A percentile compares a stretch with the other conserved stretches of the same genome.
phyloP scores from a whole-genome alignment of 805 yeast species.

The Komagataella pastoris region DNA sequence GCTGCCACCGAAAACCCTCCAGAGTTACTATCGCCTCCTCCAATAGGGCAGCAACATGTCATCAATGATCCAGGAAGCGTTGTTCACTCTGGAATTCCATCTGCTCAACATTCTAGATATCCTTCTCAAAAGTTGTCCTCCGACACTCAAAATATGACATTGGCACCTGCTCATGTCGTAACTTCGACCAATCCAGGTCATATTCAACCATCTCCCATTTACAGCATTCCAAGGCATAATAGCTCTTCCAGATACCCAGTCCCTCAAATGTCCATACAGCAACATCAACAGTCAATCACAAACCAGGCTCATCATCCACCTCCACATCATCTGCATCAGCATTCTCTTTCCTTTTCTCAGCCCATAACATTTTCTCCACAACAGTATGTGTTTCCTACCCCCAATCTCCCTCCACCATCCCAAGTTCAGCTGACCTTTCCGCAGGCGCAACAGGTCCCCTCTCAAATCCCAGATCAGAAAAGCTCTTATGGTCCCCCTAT shows the following conservation, averaged over 20 bases:
- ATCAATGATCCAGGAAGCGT: neutral
- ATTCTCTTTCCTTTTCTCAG: constrained; percentile 3
- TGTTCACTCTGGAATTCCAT: neutral
- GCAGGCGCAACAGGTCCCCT: neutral
- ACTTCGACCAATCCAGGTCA: neutral
- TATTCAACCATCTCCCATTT: neutral
- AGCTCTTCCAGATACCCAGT: neutral
- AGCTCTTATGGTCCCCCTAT: constrained; percentile 1
- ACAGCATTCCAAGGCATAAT: neutral
- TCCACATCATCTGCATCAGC: constrained; percentile 3
- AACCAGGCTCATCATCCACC: constrained; percentile 1
- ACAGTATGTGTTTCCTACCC: constrained; percentile 1
- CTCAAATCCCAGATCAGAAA: constrained; percentile 1
- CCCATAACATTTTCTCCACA: neutral
- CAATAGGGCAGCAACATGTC: neutral
- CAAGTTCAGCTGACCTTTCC: neutral
- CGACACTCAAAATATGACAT: neutral
- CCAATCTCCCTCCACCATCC: neutral
- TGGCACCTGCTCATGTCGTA: neutral
- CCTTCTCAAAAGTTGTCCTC: neutral
- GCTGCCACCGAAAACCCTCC: neutral
- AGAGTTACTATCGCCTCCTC: neutral
- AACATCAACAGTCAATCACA: constrained; percentile 1
- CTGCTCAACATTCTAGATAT: neutral
- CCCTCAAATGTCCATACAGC: constrained; percentile 2